Conservation (phyloP, 2,329 filamentous ascomycete genomes). For the Aspergillus vadensis region DNA sequence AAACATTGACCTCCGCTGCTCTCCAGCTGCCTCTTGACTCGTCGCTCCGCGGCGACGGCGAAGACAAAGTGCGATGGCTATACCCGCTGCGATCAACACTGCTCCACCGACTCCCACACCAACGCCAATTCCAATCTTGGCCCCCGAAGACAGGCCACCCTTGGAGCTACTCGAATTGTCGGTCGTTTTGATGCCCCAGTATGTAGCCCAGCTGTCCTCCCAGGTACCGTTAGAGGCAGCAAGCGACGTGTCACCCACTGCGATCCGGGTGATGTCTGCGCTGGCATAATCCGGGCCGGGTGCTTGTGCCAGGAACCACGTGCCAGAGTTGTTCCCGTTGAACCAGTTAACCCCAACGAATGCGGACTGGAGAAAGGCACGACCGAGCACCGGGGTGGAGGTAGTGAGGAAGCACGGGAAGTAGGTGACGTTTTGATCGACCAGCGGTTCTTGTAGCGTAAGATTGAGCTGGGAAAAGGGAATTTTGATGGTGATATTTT, state of each 20-base stretch:
- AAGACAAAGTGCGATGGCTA: background rate
- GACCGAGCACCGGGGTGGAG: conserved; percentile 21
- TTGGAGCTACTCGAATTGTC: background rate
- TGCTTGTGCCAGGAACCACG: conserved; percentile 27
- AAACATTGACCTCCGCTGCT: background rate
- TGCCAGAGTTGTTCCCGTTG: conserved; percentile 14
- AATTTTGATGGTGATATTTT: conserved; percentile 24
- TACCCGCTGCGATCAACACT: background rate
- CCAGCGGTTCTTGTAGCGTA: conserved; percentile 25
- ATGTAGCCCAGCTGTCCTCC: background rate
- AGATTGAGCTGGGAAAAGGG: conserved; percentile 25
- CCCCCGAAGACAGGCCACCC: background rate
- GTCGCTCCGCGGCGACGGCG: background rate
- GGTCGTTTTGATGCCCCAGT: background rate
- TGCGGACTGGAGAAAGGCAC: conserved; percentile 29
- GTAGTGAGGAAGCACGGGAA: conserved; percentile 24
- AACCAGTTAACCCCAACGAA: conserved; percentile 27
- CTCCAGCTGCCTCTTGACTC: background rate
- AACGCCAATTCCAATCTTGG: background rate
- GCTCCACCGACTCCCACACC: background rate
- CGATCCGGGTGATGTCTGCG: background rate
- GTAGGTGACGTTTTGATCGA: conserved; percentile 20
- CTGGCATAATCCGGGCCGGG: conserved; percentile 21
- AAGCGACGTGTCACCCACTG: background rate
- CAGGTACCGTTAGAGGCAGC: background rate